phyloP scores from a whole-genome alignment of 106 monocot species.

The Posidonia australis region DNA sequence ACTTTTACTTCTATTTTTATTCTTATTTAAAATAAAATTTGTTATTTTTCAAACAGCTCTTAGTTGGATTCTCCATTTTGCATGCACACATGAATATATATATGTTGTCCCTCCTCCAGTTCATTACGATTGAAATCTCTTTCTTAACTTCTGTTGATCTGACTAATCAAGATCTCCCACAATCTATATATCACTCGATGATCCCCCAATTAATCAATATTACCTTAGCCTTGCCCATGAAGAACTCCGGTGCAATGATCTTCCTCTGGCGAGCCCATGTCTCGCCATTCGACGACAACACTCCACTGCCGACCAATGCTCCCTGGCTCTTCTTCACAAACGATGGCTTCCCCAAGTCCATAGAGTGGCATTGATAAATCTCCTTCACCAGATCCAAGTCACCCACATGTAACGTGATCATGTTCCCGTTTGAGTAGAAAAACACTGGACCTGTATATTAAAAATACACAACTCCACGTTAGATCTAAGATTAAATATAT shows the following conservation, averaged over 20 bases:
- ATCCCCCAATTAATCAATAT: too few relatives aligned
- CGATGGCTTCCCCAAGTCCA: conserved; percentile 54
- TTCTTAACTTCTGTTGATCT: too few relatives aligned
- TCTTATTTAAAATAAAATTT: neutral
- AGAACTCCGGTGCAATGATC: conserved; percentile 70
- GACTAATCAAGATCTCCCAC: too few relatives aligned
- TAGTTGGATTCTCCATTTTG: too few relatives aligned
- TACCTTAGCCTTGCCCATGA: conserved; percentile 72
- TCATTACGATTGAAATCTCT: too few relatives aligned
- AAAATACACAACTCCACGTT: neutral
- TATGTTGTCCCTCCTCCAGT: too few relatives aligned
- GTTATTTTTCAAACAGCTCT: too few relatives aligned
- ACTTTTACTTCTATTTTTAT: neutral
- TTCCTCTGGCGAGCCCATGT: conserved; percentile 65
- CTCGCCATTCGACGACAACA: conserved; percentile 48
- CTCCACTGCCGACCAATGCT: conserved; percentile 52
- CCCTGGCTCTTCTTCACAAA: conserved; percentile 33
- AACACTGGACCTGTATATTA: conserved; percentile 29
- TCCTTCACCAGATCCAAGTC: conserved; percentile 50
- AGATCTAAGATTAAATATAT: neutral
- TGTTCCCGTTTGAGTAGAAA: conserved; percentile 36
- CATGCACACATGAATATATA: too few relatives aligned
- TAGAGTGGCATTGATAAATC: conserved; percentile 39
- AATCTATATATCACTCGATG: too few relatives aligned
- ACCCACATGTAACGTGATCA: conserved; percentile 32